A percentile compares a stretch with the other conserved stretches of the same genome.
Evolutionary conservation across 805 yeast species (phyloP).

Genomic region (Starmerella lactis-condensi): DNA sequence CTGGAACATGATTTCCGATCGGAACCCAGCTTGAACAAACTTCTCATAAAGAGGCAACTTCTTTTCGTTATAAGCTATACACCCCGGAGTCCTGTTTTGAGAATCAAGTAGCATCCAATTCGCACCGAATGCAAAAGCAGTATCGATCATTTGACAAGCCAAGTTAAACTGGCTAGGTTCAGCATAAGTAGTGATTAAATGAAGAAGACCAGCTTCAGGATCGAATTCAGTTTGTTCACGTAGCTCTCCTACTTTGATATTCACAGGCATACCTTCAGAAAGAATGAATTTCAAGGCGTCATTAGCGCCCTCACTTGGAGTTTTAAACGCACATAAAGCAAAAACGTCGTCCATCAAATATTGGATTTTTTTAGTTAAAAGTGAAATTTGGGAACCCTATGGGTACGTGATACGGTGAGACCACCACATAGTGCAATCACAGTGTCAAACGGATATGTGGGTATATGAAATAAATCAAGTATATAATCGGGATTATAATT

Average conservation of each 20-base stretch:
- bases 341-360: constrained; percentile 16
- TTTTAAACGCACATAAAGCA: constrained; percentile 13
- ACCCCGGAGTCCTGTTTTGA: constrained; percentile 67
- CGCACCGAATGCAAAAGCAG: constrained; percentile 67
- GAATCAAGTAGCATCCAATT: constrained; percentile 74
- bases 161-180: constrained; percentile 8
- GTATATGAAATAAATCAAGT: no score
- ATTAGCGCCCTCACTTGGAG: constrained; percentile 12
- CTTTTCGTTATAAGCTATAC: constrained; percentile 44
- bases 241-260: constrained; percentile 15
- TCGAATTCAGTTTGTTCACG: constrained; percentile 12
- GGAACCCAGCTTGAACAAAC: constrained; percentile 67
- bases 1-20: constrained; percentile 68
- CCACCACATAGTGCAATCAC: no score
- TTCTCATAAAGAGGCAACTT: constrained; percentile 24
- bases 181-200: constrained; percentile 12
- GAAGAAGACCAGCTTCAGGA: constrained; percentile 13
- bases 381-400: no score
- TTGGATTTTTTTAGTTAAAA: no score
- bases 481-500: no score
- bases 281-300: constrained; percentile 13
- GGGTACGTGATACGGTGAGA: no score
- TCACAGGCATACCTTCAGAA: constrained; percentile 18
- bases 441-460: no score
- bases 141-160: constrained; percentile 34